phyloP scores from a whole-genome alignment of 1,284 basidiomycete genomes.

The Filobasidium uniguttulatum region DNA sequence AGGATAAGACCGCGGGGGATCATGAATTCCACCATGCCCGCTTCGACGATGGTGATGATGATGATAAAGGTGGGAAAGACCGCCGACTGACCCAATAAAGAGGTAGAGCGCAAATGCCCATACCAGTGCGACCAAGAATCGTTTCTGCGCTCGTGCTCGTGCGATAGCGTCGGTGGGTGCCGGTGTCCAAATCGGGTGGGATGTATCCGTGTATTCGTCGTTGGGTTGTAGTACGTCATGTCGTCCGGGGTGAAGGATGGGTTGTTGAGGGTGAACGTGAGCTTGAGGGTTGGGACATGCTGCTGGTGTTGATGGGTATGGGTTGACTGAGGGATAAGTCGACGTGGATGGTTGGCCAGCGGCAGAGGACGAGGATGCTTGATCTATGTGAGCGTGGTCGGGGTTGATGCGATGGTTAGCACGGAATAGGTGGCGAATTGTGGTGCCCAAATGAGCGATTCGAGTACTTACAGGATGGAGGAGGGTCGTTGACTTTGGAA shows the following conservation, averaged over 20 bases:
- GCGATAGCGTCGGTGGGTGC: slow-evolving; percentile 21
- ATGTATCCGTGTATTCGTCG: slow-evolving; percentile 11
- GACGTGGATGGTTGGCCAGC: not conserved
- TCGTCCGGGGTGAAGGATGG: not conserved
- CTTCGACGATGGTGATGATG: too few relatives aligned
- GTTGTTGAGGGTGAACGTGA: not conserved
- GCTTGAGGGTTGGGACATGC: not conserved
- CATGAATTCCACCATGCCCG: too few relatives aligned
- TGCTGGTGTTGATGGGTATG: too few relatives aligned
- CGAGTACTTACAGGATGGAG: not conserved
- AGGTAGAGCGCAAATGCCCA: slow-evolving; percentile 34
- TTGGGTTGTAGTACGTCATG: not conserved
- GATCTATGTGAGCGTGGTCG: not conserved
- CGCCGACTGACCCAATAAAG: slow-evolving; percentile 28
- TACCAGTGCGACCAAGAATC: slow-evolving; percentile 31
- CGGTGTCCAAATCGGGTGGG: too few relatives aligned
- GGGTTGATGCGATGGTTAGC: not conserved
- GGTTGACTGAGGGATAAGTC: not conserved
- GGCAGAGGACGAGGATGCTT: not conserved
- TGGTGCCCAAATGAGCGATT: too few relatives aligned
- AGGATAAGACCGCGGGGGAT: too few relatives aligned
- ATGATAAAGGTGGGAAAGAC: too few relatives aligned
- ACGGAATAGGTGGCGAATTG: not conserved
- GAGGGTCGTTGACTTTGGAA: not conserved
- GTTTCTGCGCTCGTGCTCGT: slow-evolving; percentile 22